These are phyloP conservation scores for Fusarium sp. DNA, from an alignment of 2,329 filamentous ascomycete species.

Conservation along the genomic window DNA sequence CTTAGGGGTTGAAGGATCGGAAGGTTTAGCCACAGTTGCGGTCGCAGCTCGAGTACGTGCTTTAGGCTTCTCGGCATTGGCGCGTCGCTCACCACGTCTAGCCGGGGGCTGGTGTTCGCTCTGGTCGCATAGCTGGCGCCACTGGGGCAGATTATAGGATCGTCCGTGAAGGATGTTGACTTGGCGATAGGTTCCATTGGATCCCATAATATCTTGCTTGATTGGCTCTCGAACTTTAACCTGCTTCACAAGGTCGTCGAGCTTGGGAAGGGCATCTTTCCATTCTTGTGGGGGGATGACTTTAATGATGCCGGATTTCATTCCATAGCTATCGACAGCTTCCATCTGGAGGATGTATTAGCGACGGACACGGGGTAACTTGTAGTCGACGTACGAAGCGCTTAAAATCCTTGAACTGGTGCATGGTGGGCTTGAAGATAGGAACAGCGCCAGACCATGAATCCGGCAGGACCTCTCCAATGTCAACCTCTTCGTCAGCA, in stretches of 20 bases:
- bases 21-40: slow-evolving; percentile 47
- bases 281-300: slow-evolving; percentile 94
- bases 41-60: slow-evolving; percentile 51
- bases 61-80: slow-evolving; percentile 66
- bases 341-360: slow-evolving; percentile 66
- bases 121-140: slow-evolving; percentile 92
- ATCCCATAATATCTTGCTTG: slow-evolving; percentile 97
- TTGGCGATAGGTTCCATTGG: slow-evolving; percentile 94
- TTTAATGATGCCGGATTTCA: slow-evolving; percentile 97
- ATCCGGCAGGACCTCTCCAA: slow-evolving; percentile 83
- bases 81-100: slow-evolving; percentile 82
- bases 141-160: slow-evolving; percentile 96
- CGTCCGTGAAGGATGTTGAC: slow-evolving; percentile 96
- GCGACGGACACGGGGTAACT: slow-evolving; percentile 12
- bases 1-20: slow-evolving; percentile 50
- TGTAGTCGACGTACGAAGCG: slow-evolving; percentile 73
- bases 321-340: slow-evolving; percentile 92
- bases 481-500: slow-evolving; percentile 73
- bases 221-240: slow-evolving; percentile 97
- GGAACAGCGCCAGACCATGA: slow-evolving; percentile 93
- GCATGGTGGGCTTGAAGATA: slow-evolving; percentile 95
- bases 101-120: slow-evolving; percentile 96
- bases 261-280: slow-evolving; percentile 80
- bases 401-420: slow-evolving; percentile 94
- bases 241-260: slow-evolving; percentile 88